phyloP scores from a whole-genome alignment of 2,329 filamentous ascomycete species.

The Xylariales sp. region DNA sequence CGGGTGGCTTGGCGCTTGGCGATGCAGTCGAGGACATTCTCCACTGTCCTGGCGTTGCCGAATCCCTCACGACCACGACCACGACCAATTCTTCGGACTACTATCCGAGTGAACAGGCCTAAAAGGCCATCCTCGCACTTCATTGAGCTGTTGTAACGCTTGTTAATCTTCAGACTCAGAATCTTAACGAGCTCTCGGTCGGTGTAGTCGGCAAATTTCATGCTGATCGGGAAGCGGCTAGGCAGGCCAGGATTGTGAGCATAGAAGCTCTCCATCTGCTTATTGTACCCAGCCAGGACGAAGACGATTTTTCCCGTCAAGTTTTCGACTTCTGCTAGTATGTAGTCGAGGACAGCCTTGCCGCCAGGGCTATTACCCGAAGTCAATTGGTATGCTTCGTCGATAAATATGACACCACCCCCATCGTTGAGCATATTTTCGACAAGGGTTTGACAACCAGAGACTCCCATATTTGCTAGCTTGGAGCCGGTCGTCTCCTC shows the following conservation, averaged over 20 bases:
- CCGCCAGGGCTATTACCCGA: slow-evolving; percentile 55
- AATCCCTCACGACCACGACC: slow-evolving; percentile 63
- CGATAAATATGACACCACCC: slow-evolving; percentile 70
- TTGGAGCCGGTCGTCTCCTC: slow-evolving; percentile 64
- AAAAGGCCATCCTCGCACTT: slow-evolving; percentile 50
- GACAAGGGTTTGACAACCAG: slow-evolving; percentile 51
- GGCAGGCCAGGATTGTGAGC: slow-evolving; percentile 67
- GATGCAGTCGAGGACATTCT: slow-evolving; percentile 56
- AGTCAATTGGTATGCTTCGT: slow-evolving; percentile 72
- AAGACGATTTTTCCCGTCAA: slow-evolving; percentile 65
- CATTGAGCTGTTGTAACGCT: slow-evolving; percentile 52
- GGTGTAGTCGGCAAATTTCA: slow-evolving; percentile 66
- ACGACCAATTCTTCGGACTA: slow-evolving; percentile 54
- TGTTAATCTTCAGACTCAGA: slow-evolving; percentile 47
- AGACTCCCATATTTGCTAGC: slow-evolving; percentile 58
- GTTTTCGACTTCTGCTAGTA: slow-evolving; percentile 71
- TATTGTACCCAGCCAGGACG: slow-evolving; percentile 67
- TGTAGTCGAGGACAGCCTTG: slow-evolving; percentile 60
- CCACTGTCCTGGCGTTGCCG: slow-evolving; percentile 65
- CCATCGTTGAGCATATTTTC: slow-evolving; percentile 50
- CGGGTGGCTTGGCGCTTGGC: slow-evolving; percentile 54
- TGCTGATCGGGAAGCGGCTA: slow-evolving; percentile 61
- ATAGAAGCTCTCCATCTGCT: slow-evolving; percentile 74
- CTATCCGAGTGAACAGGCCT: slow-evolving; percentile 62
- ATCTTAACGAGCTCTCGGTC: slow-evolving; percentile 63